Evolutionary conservation across 208 protist genomes (phyloP).

Genomic region (Acanthamoeba royreba): DNA sequence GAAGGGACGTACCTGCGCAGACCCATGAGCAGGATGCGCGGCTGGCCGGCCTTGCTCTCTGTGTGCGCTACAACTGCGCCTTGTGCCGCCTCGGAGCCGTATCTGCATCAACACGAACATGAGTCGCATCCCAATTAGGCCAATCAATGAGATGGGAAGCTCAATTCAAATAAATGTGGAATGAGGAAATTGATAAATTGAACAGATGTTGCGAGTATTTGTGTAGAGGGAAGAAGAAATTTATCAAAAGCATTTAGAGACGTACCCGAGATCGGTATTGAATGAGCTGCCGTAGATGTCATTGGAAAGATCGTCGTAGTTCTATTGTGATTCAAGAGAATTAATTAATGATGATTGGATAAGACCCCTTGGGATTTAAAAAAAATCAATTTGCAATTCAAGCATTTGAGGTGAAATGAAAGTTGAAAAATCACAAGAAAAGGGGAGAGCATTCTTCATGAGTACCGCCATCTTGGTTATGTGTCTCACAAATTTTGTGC

Average conservation of each 20-base stretch:
- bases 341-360: too few species aligned
- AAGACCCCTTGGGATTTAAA: too few species aligned
- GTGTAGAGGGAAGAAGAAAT: background rate
- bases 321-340: too few species aligned
- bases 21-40: conserved; percentile 83
- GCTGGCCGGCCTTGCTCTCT: conserved; percentile 69
- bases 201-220: background rate
- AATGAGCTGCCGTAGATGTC: background rate
- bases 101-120: background rate
- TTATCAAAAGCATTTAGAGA: background rate
- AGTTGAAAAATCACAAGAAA: too few species aligned
- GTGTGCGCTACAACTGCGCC: background rate
- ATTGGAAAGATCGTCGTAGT: background rate
- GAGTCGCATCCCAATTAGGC: background rate
- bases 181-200: background rate
- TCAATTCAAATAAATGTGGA: background rate
- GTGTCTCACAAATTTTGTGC: too few species aligned
- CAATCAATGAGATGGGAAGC: background rate
- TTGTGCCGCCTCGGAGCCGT: background rate
- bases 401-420: too few species aligned
- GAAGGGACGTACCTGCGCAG: conserved; percentile 72
- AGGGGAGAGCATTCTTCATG: too few species aligned
- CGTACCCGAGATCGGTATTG: background rate
- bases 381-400: too few species aligned
- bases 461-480: too few species aligned